A percentile compares a stretch with the other conserved stretches of the same genome.
Evolutionary conservation across 192 early-diverging fungal species (phyloP).

Genomic region (Coemansia sp.): DNA sequence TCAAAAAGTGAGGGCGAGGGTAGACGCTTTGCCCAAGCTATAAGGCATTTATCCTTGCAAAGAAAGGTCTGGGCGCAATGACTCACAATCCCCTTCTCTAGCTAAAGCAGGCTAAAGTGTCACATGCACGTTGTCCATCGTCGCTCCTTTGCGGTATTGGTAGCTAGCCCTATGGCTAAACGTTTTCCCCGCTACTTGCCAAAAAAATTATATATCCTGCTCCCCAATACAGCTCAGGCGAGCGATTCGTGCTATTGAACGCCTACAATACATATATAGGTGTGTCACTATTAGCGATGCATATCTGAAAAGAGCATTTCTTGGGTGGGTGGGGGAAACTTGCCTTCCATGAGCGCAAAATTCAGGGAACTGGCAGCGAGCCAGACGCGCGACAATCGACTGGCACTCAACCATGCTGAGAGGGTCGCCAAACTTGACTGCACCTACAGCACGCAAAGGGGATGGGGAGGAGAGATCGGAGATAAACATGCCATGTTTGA

Average conservation of each 20-base stretch:
- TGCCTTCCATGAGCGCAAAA: constrained; percentile 52
- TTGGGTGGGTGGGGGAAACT: not conserved
- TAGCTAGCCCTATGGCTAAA: constrained; percentile 1
- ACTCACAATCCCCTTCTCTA: not conserved
- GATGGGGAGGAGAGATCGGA: not conserved
- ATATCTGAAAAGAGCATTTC: not conserved
- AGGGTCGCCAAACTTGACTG: constrained; percentile 44
- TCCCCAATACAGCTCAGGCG: constrained; percentile 7
- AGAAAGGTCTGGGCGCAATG: not conserved
- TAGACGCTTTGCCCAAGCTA: too few relatives aligned
- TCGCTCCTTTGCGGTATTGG: not conserved
- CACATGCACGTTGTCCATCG: not conserved
- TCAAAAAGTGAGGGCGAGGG: not conserved
- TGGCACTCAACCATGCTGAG: constrained; percentile 23
- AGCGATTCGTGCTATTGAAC: constrained; percentile 20
- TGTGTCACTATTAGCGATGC: not conserved
- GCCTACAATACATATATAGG: constrained; percentile 8
- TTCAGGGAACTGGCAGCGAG: constrained; percentile 33
- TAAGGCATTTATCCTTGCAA: not conserved
- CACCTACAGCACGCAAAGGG: constrained; percentile 15
- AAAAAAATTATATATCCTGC: not conserved
- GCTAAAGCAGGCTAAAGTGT: not conserved
- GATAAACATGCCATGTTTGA: not conserved
- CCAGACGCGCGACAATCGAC: constrained; percentile 23
- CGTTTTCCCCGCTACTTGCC: not conserved